Base-by-base conservation (phyloP, 352 stramenopile species). In the Thalassiosira ordinaria region DNA sequence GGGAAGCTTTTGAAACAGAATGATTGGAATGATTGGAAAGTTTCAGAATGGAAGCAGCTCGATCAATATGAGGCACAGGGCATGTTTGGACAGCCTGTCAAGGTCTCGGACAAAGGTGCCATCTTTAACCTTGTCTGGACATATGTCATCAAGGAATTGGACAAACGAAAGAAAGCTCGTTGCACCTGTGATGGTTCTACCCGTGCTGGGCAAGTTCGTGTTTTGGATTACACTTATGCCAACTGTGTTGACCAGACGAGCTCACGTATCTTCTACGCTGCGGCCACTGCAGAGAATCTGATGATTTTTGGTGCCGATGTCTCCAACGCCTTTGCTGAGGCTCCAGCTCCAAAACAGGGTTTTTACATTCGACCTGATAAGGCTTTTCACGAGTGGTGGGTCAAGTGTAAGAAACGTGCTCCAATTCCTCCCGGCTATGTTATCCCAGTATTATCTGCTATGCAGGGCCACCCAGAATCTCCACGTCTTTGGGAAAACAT, bases 381-480 rank as follows among this genome's bases (percentile, higher is more conserved):
- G 0, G 53, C 41, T 18, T 86, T 75, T 33, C 31, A 11, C 5
- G 53, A 82, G 2, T 86, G 73, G 79, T 86, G 60, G 49, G 33
- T 41, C 8, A 24, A 64, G 1, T 20, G 59, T 9, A 47, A 70
- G 37, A 35, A 55, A 27, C 33, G 53, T 1, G 22, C 53, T 18
- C 55, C 60, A n/a, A 71, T 86, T 18, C 72, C 60, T 26, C 5
- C 37, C 35, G 57, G 31, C 1, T 27, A 65, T 44, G 71, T 85
- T 0, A 31, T 87, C 11, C 74, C 69, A 4, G 47, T 82, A 0
- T 37, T 63, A 3, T 22, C 55, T 0, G 74, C 74, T 18, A 49
- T 85, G 6, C 80, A 83, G 63, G 79, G 79, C 13, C 66, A 86
- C 18, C 73, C 72, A 20, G 69, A 87, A 76, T 68, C 76, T 26